Conservation (phyloP, 2,329 filamentous ascomycete genomes). For the Proliferodiscus dingleyae region DNA sequence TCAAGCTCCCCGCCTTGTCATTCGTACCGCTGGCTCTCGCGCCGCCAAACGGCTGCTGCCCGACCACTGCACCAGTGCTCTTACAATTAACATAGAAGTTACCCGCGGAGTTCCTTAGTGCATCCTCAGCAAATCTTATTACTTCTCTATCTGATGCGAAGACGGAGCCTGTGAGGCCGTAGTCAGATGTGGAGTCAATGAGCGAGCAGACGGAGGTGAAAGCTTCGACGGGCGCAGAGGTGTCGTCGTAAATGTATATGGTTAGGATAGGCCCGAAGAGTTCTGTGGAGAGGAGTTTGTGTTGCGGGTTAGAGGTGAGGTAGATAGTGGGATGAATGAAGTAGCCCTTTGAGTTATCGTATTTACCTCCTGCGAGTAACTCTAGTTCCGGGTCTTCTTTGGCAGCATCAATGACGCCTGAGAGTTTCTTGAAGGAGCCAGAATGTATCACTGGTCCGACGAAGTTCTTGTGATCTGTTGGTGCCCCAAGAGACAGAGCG, state of each 20-base stretch:
- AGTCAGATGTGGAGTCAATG: constrained; percentile 69
- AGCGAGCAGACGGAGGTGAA: constrained; percentile 56
- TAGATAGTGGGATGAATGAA: constrained; percentile 83
- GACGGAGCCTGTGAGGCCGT: constrained; percentile 71
- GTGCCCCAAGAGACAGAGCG: constrained; percentile 65
- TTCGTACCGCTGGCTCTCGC: constrained; percentile 65
- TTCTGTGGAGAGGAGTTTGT: constrained; percentile 71
- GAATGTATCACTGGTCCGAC: constrained; percentile 84
- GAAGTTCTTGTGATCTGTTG: constrained; percentile 68
- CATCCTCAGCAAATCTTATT: constrained; percentile 64
- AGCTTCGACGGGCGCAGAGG: constrained; percentile 44
- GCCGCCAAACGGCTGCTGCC: constrained; percentile 69
- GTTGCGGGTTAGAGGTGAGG: constrained; percentile 64
- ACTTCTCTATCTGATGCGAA: constrained; percentile 66
- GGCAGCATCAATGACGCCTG: constrained; percentile 71
- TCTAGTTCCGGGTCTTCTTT: constrained; percentile 69
- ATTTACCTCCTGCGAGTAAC: constrained; percentile 69
- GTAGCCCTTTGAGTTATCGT: constrained; percentile 75
- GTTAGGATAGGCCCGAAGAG: constrained; percentile 77
- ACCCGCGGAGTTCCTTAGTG: constrained; percentile 66
- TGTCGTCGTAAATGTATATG: constrained; percentile 74
- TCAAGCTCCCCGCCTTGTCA: constrained; percentile 66
- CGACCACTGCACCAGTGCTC: constrained; percentile 68
- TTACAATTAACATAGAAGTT: constrained; percentile 89
- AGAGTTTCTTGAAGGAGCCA: constrained; percentile 74